Evolutionary conservation across 305 asterid species (phyloP).

Genomic region (Withania somnifera): DNA sequence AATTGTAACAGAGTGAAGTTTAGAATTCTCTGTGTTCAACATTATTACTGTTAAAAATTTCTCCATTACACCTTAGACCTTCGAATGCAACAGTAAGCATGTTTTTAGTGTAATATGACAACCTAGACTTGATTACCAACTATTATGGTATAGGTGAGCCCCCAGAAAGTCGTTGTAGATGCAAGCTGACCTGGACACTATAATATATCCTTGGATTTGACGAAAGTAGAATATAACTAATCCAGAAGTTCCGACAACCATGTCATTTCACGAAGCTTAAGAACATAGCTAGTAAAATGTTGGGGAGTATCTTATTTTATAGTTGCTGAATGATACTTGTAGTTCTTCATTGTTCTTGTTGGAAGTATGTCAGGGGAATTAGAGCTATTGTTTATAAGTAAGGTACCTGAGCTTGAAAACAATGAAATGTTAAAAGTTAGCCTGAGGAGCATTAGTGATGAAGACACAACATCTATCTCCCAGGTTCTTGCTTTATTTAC

Average conservation of each 20-base stretch:
- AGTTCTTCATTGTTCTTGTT: neutral
- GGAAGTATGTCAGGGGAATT: slow-evolving; percentile 41
- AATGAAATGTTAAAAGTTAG: slow-evolving; percentile 56
- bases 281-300: neutral
- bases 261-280: neutral
- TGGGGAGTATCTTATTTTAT: neutral
- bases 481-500: slow-evolving; percentile 27
- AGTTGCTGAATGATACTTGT: neutral
- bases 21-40: neutral
- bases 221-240: neutral
- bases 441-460: slow-evolving; percentile 52
- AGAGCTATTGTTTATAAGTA: slow-evolving; percentile 82
- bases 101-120: neutral
- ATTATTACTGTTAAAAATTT: neutral
- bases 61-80: neutral
- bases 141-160: no score
- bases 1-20: neutral
- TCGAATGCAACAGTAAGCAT: neutral
- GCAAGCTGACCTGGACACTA: neutral
- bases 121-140: neutral
- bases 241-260: neutral
- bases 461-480: slow-evolving; percentile 76
- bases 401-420: slow-evolving; percentile 63
- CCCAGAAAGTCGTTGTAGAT: neutral
- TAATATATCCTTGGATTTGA: neutral